These are phyloP conservation scores for Platanthera zijinensis DNA, from an alignment of 106 monocot genomes.

Conservation along the genomic window DNA sequence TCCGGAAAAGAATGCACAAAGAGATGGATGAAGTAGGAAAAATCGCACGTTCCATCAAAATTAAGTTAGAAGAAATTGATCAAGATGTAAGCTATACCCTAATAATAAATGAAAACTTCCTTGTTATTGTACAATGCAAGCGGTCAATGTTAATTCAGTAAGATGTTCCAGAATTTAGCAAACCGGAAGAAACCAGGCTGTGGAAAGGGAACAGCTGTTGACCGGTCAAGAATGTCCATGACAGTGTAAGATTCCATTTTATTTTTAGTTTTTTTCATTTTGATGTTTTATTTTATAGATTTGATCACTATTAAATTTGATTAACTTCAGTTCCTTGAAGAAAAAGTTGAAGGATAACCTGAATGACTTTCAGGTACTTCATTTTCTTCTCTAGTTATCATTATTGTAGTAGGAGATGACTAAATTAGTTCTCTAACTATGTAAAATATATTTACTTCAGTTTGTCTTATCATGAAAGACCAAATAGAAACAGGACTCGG, in stretches of 20 bases:
- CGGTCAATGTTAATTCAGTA: no score
- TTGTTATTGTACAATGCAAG: no score
- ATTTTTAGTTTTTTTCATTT: background rate
- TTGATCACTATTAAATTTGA: background rate
- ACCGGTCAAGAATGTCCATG: slow-evolving; percentile 55
- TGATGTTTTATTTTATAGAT: background rate
- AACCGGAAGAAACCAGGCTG: slow-evolving; percentile 45
- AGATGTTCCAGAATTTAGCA: slow-evolving; percentile 30
- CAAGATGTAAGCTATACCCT: slow-evolving; percentile 30
- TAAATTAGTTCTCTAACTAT: no score
- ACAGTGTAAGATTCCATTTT: slow-evolving; percentile 24
- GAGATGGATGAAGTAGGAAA: slow-evolving; percentile 48
- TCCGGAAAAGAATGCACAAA: slow-evolving; percentile 51
- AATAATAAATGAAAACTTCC: background rate
- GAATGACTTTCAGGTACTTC: slow-evolving; percentile 45
- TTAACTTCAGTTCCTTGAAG: slow-evolving; percentile 35
- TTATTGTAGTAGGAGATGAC: no score
- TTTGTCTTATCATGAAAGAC: no score
- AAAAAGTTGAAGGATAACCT: slow-evolving; percentile 47
- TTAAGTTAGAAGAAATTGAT: slow-evolving; percentile 46
- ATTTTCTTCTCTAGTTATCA: background rate
- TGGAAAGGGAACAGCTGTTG: slow-evolving; percentile 54
- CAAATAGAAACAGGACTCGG: no score
- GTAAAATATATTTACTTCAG: no score
- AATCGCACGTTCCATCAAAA: slow-evolving; percentile 31